Evolutionary conservation across 2,329 filamentous ascomycete genomes (phyloP), one percentile per base, ranked within the genome.

Genomic region (Torrubiellomyces zombiae): DNA sequence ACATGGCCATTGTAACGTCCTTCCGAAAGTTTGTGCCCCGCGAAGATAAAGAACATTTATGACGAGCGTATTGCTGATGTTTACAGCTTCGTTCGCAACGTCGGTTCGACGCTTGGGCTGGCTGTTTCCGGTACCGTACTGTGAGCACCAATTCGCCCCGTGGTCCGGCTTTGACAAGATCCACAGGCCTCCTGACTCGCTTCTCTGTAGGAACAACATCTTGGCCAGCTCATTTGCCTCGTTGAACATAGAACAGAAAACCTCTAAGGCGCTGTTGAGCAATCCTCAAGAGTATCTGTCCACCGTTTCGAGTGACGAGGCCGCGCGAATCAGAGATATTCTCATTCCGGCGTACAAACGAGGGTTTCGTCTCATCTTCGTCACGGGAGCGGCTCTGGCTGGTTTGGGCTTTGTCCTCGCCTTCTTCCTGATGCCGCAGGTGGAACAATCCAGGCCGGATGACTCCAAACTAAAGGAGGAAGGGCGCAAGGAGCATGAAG

Each of bases 1-100:
- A 56, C 17, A 56, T 56, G 52, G 53, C 53, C 3, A 43, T 55
- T 18, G 51, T 55, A 4, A 56, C 51, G n/a, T 55, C 51, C 4
- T 56, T 55, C 23, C 38, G 53, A 26, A 56, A 56, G 51, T 55
- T 34, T 35, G 49, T 37, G 5, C 6, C 9, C 12, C 14, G 6
- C 7, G 7, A 7, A 13, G 4, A 4, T 2, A 4, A 21, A 16
- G 9, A 7, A 1, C 11, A 8, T 18, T 24, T 4, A 3, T 12
- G 2, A 1, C 3, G 7, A 2, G n/a, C n/a, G n/a, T n/a, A n/a
- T n/a, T n/a, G n/a, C n/a, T n/a, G n/a, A n/a, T n/a, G n/a, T n/a
- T n/a, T 12, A 14, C 18, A 55, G 51, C 21, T 56, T 56, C 18
- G 45, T 55, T 2, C 38, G 51, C 18, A 55, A 55, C 18, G 23